Conservation (phyloP, 129 eudicot species). For the Centrapalus pauciflorus region DNA sequence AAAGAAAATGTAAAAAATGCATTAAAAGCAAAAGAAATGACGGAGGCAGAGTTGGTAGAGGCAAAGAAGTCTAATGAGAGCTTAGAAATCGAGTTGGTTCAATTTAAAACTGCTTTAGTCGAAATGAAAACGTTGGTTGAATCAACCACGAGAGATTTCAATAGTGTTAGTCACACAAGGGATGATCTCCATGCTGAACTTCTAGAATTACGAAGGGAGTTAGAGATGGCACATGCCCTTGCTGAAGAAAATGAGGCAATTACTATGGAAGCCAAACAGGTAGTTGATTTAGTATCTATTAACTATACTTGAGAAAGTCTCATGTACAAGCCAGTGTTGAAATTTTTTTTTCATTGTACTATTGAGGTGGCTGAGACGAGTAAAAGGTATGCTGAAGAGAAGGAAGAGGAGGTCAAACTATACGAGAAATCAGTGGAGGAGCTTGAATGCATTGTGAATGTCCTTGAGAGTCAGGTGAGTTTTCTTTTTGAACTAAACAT, state of each 20-base stretch:
- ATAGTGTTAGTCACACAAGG: slow-evolving; percentile 41
- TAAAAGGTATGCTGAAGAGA: slow-evolving; percentile 60
- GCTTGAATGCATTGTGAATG: slow-evolving; percentile 77
- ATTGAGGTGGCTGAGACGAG: slow-evolving; percentile 59
- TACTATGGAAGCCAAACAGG: slow-evolving; percentile 82
- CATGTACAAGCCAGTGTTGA: not conserved
- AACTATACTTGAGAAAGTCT: not conserved
- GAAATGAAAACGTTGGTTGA: slow-evolving; percentile 45
- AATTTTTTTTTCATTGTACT: not conserved
- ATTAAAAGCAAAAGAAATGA: slow-evolving; percentile 38
- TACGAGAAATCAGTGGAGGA: slow-evolving; percentile 82
- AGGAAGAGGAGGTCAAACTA: slow-evolving; percentile 88
- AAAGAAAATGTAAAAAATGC: slow-evolving; percentile 40
- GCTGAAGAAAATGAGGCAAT: slow-evolving; percentile 81
- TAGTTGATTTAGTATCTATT: slow-evolving; percentile 25
- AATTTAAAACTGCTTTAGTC: slow-evolving; percentile 44
- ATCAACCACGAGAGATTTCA: slow-evolving; percentile 41
- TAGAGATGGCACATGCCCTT: slow-evolving; percentile 69
- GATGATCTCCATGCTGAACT: slow-evolving; percentile 47
- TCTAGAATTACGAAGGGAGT: slow-evolving; percentile 47
- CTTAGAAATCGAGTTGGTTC: slow-evolving; percentile 53
- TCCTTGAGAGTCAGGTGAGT: slow-evolving; percentile 74
- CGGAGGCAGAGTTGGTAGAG: slow-evolving; percentile 52
- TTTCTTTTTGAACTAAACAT: not conserved
- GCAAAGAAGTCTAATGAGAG: slow-evolving; percentile 39